A percentile compares a stretch with the other conserved stretches of the same genome.
phyloP scores from a whole-genome alignment of 2,329 filamentous ascomycete species.

The Epichloe aotearoae region DNA sequence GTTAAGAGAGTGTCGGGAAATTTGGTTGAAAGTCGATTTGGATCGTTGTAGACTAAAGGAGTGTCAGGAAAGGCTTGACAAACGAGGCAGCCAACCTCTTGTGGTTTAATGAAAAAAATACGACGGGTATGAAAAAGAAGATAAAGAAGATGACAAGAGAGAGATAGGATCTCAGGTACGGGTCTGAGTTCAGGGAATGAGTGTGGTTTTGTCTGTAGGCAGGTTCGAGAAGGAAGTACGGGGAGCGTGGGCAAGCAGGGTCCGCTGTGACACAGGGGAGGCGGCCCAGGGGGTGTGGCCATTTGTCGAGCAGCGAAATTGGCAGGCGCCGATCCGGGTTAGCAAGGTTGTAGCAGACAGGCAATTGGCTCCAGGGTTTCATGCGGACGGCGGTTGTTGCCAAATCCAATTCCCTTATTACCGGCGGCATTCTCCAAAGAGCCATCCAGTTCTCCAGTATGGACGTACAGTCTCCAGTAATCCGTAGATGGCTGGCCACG shows the following conservation, averaged over 20 bases:
- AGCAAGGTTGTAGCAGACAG: background rate
- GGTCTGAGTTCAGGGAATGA: background rate
- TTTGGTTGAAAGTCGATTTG: background rate
- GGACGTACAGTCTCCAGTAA: no score
- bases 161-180: background rate
- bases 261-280: background rate
- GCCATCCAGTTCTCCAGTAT: no score
- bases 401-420: background rate
- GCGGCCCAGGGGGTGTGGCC: background rate
- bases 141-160: background rate
- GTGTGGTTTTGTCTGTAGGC: slow-evolving; percentile 2
- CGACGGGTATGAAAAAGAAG: background rate
- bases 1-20: slow-evolving; percentile 4
- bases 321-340: background rate
- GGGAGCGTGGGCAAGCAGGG: background rate
- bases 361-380: background rate
- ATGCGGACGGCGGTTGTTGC: no score
- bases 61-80: slow-evolving; percentile 6
- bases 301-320: slow-evolving; percentile 2
- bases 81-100: slow-evolving; percentile 6
- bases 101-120: background rate
- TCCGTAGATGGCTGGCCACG: no score
- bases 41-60: slow-evolving; percentile 2
- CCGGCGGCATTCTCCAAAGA: background rate
- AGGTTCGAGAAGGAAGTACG: background rate